phyloP scores from a whole-genome alignment of 179 eudicot species.

The Heliamphora pulchella region DNA sequence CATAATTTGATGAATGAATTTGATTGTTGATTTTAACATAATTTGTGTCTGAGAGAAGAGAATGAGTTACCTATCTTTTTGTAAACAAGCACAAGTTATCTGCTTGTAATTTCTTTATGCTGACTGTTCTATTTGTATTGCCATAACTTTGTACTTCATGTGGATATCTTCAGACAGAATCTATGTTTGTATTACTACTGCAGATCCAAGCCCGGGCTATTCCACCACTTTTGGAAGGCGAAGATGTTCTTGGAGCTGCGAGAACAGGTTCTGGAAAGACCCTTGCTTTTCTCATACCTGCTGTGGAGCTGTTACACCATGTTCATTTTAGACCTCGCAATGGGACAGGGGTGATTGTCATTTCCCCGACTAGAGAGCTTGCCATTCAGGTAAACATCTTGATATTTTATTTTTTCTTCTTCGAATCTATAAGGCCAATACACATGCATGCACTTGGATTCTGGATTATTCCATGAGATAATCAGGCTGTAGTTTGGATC shows the following conservation, averaged over 20 bases:
- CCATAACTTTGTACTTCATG: background rate
- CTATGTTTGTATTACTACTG: slow-evolving; percentile 13
- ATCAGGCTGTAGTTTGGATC: too few species aligned
- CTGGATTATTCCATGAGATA: background rate
- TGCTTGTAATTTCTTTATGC: too few species aligned
- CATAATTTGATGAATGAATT: too few species aligned
- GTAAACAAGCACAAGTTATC: too few species aligned
- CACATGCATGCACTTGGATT: background rate
- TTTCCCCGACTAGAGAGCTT: slow-evolving; percentile 93
- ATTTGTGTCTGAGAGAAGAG: background rate
- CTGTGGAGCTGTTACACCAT: slow-evolving; percentile 62
- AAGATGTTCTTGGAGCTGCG: slow-evolving; percentile 94
- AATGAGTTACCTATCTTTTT: background rate
- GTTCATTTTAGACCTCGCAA: slow-evolving; percentile 58
- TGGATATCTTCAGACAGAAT: background rate
- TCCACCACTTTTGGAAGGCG: slow-evolving; percentile 72
- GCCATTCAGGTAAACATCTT: slow-evolving; percentile 66
- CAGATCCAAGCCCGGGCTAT: slow-evolving; percentile 82
- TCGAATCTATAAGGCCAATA: background rate
- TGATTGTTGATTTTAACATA: background rate
- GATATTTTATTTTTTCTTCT: background rate
- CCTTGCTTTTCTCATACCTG: slow-evolving; percentile 86
- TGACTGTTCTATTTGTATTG: too few species aligned
- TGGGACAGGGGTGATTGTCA: slow-evolving; percentile 73
- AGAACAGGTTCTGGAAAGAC: slow-evolving; percentile 98